phyloP scores from a whole-genome alignment of 208 protist species.

The Crithidia bombi region DNA sequence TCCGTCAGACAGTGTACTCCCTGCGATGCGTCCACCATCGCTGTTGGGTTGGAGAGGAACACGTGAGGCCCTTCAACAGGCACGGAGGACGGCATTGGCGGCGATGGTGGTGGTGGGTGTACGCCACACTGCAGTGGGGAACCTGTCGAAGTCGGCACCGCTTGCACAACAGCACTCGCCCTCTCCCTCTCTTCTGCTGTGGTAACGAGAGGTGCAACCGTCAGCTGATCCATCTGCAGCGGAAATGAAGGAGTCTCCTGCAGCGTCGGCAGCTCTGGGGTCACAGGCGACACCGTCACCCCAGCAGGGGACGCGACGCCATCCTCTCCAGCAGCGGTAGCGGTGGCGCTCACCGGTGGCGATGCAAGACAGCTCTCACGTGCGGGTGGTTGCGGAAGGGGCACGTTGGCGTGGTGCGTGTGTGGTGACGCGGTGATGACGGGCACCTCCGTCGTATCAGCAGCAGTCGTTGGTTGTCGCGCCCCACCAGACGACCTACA shows the following conservation, averaged over 20 bases:
- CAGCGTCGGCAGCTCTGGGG: constrained; percentile 3
- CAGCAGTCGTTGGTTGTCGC: too few relatives aligned
- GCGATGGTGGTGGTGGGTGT: background rate
- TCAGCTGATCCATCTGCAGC: too few relatives aligned
- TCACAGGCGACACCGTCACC: constrained; percentile 8
- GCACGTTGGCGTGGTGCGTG: background rate
- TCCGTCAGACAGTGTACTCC: background rate
- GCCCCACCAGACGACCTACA: background rate
- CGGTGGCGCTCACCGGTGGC: background rate
- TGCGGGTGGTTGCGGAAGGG: background rate
- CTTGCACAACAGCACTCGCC: background rate
- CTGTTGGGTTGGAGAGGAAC: background rate
- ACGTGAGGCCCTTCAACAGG: background rate
- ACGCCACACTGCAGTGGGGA: background rate
- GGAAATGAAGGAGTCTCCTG: background rate
- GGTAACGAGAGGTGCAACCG: too few relatives aligned
- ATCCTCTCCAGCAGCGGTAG: background rate
- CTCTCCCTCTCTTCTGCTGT: background rate
- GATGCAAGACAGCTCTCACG: background rate
- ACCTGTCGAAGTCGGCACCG: too few relatives aligned
- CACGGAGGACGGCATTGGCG: background rate
- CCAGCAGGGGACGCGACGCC: background rate
- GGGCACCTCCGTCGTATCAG: background rate
- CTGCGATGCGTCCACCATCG: background rate
- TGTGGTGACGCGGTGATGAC: background rate